Evolutionary conservation across 1,284 basidiomycete species (phyloP).

Genomic region (Termitomyces sp.): DNA sequence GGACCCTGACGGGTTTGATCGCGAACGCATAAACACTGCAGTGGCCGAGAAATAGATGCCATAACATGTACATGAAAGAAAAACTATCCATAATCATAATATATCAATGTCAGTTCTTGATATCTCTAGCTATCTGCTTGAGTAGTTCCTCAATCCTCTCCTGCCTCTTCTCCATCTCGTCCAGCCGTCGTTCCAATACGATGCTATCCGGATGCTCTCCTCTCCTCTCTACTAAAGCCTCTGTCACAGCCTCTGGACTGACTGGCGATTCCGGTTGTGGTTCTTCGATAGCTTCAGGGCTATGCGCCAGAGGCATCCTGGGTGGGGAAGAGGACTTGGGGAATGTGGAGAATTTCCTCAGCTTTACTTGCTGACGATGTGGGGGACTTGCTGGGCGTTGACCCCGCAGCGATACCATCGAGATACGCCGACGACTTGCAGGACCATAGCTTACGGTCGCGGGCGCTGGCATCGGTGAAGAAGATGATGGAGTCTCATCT

Average conservation of each 20-base stretch:
- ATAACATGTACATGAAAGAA: not conserved
- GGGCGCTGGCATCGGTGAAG: constrained; percentile 3
- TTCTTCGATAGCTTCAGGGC: constrained; percentile 8
- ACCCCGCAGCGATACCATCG: constrained; percentile 29
- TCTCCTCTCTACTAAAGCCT: constrained; percentile 33
- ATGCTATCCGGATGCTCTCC: constrained; percentile 27
- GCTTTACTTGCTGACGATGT: constrained; percentile 9
- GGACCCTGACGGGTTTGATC: constrained; percentile 4
- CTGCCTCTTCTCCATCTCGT: constrained; percentile 57
- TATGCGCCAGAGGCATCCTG: constrained; percentile 7
- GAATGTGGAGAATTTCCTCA: constrained; percentile 21
- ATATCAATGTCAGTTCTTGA: constrained; percentile 11
- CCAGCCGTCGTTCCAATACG: constrained; percentile 40
- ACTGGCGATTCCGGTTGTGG: not conserved
- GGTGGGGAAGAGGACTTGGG: constrained; percentile 11
- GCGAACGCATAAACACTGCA: not conserved
- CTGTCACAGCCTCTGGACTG: constrained; percentile 17
- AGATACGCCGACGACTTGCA: constrained; percentile 49
- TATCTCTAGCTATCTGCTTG: constrained; percentile 27
- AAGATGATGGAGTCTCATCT: constrained; percentile 1
- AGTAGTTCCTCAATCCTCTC: constrained; percentile 61
- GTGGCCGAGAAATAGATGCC: no score
- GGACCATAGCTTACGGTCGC: constrained; percentile 51
- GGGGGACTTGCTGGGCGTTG: constrained; percentile 10
- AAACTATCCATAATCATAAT: not conserved